Evolutionary conservation across 2,329 filamentous ascomycete genomes (phyloP).

Genomic region (Monilinia fructicola): DNA sequence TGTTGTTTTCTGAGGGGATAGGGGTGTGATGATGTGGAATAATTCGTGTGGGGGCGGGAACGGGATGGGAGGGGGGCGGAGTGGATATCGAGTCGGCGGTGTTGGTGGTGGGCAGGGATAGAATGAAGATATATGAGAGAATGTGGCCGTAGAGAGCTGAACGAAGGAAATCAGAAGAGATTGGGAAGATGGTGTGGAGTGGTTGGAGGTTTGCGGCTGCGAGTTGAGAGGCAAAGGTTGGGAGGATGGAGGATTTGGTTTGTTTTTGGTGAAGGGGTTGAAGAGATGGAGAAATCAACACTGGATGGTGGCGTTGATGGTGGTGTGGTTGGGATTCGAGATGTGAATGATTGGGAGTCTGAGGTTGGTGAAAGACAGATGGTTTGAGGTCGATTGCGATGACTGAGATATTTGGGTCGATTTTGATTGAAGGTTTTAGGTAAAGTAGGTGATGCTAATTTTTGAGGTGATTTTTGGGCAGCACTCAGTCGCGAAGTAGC

Average conservation of each 20-base stretch:
- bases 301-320: conserved; percentile 6
- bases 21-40: no score
- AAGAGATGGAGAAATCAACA: background rate
- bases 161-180: conserved; percentile 28
- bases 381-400: conserved; percentile 11
- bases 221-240: conserved; percentile 6
- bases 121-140: conserved; percentile 33
- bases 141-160: conserved; percentile 37
- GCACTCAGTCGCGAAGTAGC: background rate
- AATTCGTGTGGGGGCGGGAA: no score
- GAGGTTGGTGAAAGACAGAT: conserved; percentile 18
- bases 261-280: background rate
- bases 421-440: background rate
- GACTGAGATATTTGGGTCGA: background rate
- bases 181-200: conserved; percentile 35
- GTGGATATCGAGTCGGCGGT: background rate
- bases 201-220: conserved; percentile 29
- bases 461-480: conserved; percentile 6
- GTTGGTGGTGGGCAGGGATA: conserved; percentile 21
- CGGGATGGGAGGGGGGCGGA: no score
- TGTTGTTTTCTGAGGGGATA: background rate
- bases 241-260: background rate
- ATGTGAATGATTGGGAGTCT: background rate
- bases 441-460: background rate
- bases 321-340: conserved; percentile 5